Evolutionary conservation across 1,284 basidiomycete genomes (phyloP), one percentile per base, ranked within the genome.

Genomic region (Pulveroboletus sp.): DNA sequence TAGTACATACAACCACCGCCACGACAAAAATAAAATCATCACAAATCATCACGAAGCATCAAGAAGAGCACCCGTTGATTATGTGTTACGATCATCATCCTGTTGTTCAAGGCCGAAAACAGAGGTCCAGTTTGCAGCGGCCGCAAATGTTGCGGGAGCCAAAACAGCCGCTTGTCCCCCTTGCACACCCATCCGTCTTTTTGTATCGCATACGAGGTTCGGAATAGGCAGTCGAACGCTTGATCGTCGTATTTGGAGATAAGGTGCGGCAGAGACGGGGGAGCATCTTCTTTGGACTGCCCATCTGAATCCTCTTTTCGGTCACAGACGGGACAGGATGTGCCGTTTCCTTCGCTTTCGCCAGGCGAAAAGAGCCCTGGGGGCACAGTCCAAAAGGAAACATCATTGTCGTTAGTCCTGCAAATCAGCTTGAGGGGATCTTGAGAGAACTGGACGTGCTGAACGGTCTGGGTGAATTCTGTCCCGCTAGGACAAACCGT

Each of bases 91-190:
- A 60, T 60, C 58, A 56, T 44, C 40, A 60, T 40, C 25, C 33
- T 60, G n/a, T 28, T 22, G 25, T 56, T 45, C n/a, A 60, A 36
- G 18, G 43, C 28, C 17, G 40, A 33, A 48, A 60, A 61, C n/a
- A 49, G 50, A 4, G 29, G 36, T 22, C 43, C 26, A 4, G 3
- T 24, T 11, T 8, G 15, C 42, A 52, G 11, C 25, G 60, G 60
- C 11, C 60, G 54, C 26, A 62, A 4, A 44, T 58, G 55, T n/a
- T 57, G 60, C 7, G 60, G 60, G 4, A 61, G 45, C 60, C 60
- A 61, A 47, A 61, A 62, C 33, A 59, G 26, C 14, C 45, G 46
- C 38, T 44, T 58, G 14, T 61, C 38, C 10, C 15, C 56, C 2
- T 54, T 15, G 35, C 50, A 58, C 25, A 62, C 55, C 60, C 60